A percentile compares a stretch with the other conserved stretches of the same genome.
These are phyloP conservation scores for Boletus insuetus DNA, from an alignment of 768 basidiomycete genomes.

Conservation along the genomic window DNA sequence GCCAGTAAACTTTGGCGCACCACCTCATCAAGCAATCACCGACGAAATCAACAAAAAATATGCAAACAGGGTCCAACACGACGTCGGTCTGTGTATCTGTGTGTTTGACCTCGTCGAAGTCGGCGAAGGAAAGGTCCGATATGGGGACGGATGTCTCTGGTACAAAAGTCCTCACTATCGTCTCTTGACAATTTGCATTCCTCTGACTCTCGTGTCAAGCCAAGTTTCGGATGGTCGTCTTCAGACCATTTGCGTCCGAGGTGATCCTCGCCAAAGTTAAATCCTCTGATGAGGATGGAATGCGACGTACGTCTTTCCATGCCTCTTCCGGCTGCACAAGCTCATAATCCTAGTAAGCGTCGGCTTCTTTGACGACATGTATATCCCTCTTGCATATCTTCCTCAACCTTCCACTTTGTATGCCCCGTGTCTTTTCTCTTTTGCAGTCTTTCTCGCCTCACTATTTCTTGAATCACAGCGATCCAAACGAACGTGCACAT, in stretches of 20 bases:
- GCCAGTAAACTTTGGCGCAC: conserved; percentile 79
- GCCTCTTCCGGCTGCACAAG: background rate
- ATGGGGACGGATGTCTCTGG: conserved; percentile 94
- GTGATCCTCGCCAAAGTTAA: conserved; percentile 88
- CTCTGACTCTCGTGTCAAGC: conserved; percentile 43
- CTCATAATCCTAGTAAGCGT: conserved; percentile 58
- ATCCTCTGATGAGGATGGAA: conserved; percentile 80
- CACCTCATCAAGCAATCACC: conserved; percentile 75
- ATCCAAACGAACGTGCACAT: conserved; percentile 77
- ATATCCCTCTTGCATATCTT: conserved; percentile 74
- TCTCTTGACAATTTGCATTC: background rate
- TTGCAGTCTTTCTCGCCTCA: background rate
- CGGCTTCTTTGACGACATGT: conserved; percentile 94
- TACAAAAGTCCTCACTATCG: conserved; percentile 65
- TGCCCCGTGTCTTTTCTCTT: conserved; percentile 22
- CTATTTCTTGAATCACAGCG: conserved; percentile 40
- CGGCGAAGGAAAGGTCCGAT: conserved; percentile 89
- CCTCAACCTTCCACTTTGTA: conserved; percentile 83
- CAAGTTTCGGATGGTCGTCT: conserved; percentile 85
- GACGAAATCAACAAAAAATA: conserved; percentile 94
- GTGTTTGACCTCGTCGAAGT: conserved; percentile 85
- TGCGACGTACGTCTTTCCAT: conserved; percentile 59
- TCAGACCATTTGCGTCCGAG: conserved; percentile 88
- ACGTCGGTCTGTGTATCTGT: conserved; percentile 88
- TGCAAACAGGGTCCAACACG: conserved; percentile 86